Conservation (phyloP, 1,139 yeast species). For the Yamadazyma sp. region DNA sequence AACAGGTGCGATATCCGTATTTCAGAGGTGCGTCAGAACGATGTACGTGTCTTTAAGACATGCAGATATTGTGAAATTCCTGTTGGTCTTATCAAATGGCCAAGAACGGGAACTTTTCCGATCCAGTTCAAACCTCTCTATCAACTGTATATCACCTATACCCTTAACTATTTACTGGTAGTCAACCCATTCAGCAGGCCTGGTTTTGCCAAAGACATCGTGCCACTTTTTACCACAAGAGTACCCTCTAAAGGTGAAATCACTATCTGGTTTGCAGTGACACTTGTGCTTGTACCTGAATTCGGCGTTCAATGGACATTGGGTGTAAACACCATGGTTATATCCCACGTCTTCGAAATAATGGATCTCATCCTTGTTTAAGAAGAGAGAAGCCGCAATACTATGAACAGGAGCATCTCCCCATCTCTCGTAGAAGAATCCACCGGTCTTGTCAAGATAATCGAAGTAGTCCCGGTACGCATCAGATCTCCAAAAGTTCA, state of each 20-base stretch:
- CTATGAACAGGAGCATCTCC: slow-evolving; percentile 95
- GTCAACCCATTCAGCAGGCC: slow-evolving; percentile 45
- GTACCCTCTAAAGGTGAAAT: slow-evolving; percentile 55
- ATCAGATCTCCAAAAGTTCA: slow-evolving; percentile 72
- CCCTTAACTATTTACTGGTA: slow-evolving; percentile 18
- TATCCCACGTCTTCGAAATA: slow-evolving; percentile 84
- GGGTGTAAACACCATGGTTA: slow-evolving; percentile 64
- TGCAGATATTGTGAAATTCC: too few relatives aligned
- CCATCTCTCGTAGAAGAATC: slow-evolving; percentile 94
- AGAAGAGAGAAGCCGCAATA: slow-evolving; percentile 72
- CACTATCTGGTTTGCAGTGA: slow-evolving; percentile 48
- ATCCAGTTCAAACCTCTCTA: too few relatives aligned
- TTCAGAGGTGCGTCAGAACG: neutral
- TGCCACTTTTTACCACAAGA: slow-evolving; percentile 54
- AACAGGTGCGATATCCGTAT: too few relatives aligned
- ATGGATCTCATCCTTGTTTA: slow-evolving; percentile 66
- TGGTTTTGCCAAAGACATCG: slow-evolving; percentile 41
- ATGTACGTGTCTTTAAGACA: neutral
- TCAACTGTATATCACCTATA: too few relatives aligned
- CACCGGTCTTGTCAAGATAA: slow-evolving; percentile 72
- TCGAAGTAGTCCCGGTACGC: slow-evolving; percentile 71
- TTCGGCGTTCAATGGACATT: slow-evolving; percentile 53
- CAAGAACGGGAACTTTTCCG: too few relatives aligned
- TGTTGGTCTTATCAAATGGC: too few relatives aligned
- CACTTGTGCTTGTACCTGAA: slow-evolving; percentile 48